Base-by-base conservation (phyloP, 805 yeast species). In the Clavispora carvajalis region DNA sequence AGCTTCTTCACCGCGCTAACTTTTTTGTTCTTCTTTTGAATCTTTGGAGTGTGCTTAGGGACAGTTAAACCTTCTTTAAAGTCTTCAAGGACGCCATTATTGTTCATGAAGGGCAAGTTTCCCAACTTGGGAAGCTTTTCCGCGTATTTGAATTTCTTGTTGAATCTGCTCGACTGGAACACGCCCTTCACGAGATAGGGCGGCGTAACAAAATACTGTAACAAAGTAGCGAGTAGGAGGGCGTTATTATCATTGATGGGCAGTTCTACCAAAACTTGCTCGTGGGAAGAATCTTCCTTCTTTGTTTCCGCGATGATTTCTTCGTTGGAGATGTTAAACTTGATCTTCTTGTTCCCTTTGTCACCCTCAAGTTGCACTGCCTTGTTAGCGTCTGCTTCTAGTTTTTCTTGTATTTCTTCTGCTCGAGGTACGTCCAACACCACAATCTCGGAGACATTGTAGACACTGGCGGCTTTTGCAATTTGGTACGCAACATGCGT, bases 131-230 rank as follows among this genome's bases (percentile, higher is more conserved):
- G 96, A 43, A 84, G 69, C 47, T 74, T 77, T 25, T 69, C 67
- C 0, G 95, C 96, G 46, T 76, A 72, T 40, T 71, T 71, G 57
- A 85, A 77, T 54, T 77, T 73, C 26, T 64, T 59, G 19, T 59
- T 38, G 43, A 45, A 66, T 54, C 49, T 69, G 63, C 52, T 52
- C 45, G 73, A 69, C 24, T 55, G 54, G 65, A 88, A 86, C 4
- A 82, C 71, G 2, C 80, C 62, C 45, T 81, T 80, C 15, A 80
- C 75, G 33, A 89, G 67, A 55, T 89, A 86, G 36, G 87, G 84
- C 1, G 96, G 96, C 0, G 96, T 88, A 12, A 88, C 79, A 54
- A 86, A 86, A 56, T 67, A 88, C 56, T 87, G 95, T 41, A 89
- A 63, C 29, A 89, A 66, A 1, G 81, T 68, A 1, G 91, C 89